phyloP scores from a whole-genome alignment of 2,329 filamentous ascomycete genomes.

The Aureobasidium sp. region DNA sequence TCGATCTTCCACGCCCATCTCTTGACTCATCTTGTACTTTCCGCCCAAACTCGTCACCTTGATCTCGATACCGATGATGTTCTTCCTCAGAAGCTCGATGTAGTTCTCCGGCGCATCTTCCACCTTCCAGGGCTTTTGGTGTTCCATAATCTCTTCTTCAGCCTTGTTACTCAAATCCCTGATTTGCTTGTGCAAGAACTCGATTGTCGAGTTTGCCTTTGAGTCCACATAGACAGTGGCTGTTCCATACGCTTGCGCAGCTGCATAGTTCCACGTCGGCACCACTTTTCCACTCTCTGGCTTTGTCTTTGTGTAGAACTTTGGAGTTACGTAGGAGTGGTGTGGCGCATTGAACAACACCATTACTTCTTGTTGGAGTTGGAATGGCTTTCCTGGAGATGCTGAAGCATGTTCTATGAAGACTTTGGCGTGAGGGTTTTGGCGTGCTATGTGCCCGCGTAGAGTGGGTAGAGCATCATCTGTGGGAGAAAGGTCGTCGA shows the following conservation, averaged over 20 bases:
- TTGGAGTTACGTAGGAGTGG: conserved; percentile 61
- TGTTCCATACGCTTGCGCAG: conserved; percentile 56
- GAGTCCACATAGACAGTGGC: conserved; percentile 49
- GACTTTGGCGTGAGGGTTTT: conserved; percentile 57
- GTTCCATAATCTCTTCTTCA: conserved; percentile 53
- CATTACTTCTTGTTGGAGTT: conserved; percentile 47
- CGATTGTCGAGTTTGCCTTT: conserved; percentile 36
- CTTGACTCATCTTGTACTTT: conserved; percentile 63
- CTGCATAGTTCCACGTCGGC: conserved; percentile 64
- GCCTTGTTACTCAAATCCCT: conserved; percentile 44
- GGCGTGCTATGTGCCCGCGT: conserved; percentile 55
- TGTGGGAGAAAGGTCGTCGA: conserved; percentile 31
- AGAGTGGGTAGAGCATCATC: conserved; percentile 38
- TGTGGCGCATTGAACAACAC: conserved; percentile 53
- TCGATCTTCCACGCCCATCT: conserved; percentile 46
- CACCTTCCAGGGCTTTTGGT: conserved; percentile 48
- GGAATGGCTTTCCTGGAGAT: conserved; percentile 20
- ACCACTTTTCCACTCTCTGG: conserved; percentile 58
- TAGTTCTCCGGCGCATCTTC: conserved; percentile 51
- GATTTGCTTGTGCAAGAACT: conserved; percentile 48
- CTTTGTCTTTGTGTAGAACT: conserved; percentile 62
- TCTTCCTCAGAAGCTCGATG: conserved; percentile 39
- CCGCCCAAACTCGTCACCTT: conserved; percentile 48
- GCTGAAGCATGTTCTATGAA: conserved; percentile 41
- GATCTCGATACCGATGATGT: conserved; percentile 45